Conservation (phyloP, 2,329 filamentous ascomycete genomes). For the Ophiognomonia clavigignenti-juglandacearum region DNA sequence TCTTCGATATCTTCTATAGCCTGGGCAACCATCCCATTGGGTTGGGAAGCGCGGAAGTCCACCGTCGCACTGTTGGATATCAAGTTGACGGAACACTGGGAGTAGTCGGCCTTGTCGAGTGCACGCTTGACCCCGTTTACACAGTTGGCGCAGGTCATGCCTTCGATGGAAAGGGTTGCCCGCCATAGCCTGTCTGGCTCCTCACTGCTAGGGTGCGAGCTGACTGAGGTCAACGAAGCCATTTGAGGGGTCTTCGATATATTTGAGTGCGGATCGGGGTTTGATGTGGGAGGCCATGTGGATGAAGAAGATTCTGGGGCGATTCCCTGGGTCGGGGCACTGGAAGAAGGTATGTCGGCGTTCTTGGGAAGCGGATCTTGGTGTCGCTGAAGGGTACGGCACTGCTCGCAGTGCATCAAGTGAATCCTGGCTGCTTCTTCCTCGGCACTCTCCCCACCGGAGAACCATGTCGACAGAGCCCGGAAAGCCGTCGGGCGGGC, state of each 20-base stretch:
- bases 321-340: too few species aligned
- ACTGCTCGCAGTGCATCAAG: slow-evolving; percentile 39
- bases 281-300: neutral
- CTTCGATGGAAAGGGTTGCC: slow-evolving; percentile 56
- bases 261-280: neutral
- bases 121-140: slow-evolving; percentile 57
- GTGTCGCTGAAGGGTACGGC: slow-evolving; percentile 22
- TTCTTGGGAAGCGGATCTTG: neutral
- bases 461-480: slow-evolving; percentile 24
- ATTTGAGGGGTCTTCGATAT: neutral
- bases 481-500: slow-evolving; percentile 15
- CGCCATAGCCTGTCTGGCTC: slow-evolving; percentile 36
- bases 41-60: slow-evolving; percentile 43
- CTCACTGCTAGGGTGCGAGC: slow-evolving; percentile 21
- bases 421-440: slow-evolving; percentile 27
- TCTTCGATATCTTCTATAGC: slow-evolving; percentile 53
- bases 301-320: neutral
- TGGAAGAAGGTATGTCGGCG: too few species aligned
- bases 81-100: slow-evolving; percentile 56
- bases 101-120: slow-evolving; percentile 53
- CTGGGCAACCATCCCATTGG: slow-evolving; percentile 31
- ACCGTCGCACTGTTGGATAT: slow-evolving; percentile 63
- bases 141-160: slow-evolving; percentile 72
- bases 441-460: slow-evolving; percentile 1
- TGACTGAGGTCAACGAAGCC: slow-evolving; percentile 29